Evolutionary conservation across 2,329 filamentous ascomycete species (phyloP).

Genomic region (Diaporthe humulicola): DNA sequence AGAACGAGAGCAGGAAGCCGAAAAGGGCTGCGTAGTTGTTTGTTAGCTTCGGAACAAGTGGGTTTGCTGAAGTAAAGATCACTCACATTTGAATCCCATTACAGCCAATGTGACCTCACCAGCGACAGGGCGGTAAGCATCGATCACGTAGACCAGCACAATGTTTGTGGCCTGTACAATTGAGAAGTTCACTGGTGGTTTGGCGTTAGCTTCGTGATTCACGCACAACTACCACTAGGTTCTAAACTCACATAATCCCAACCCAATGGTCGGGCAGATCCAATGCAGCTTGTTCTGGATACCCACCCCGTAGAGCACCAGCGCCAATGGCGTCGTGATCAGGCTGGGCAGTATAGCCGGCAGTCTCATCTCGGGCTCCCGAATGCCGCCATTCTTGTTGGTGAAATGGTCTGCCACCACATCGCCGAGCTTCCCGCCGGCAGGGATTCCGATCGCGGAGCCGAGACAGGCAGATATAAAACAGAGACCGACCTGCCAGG

Average conservation of each 20-base stretch:
- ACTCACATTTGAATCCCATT: slow-evolving; percentile 67
- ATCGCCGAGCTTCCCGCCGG: slow-evolving; percentile 63
- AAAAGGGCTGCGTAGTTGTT: slow-evolving; percentile 58
- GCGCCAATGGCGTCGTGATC: slow-evolving; percentile 60
- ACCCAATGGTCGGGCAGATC: slow-evolving; percentile 68
- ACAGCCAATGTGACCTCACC: slow-evolving; percentile 68
- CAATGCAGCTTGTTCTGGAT: slow-evolving; percentile 62
- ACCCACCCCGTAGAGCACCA: slow-evolving; percentile 62
- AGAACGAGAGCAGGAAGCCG: slow-evolving; percentile 71
- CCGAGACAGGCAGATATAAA: slow-evolving; percentile 64
- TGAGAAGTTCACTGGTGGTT: slow-evolving; percentile 62
- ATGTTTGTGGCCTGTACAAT: slow-evolving; percentile 69
- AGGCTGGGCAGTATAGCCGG: slow-evolving; percentile 65
- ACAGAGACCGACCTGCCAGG: slow-evolving; percentile 64
- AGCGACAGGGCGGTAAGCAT: slow-evolving; percentile 68
- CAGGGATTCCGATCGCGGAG: slow-evolving; percentile 61
- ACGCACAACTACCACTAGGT: no score
- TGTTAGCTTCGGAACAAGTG: background rate
- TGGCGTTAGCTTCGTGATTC: background rate
- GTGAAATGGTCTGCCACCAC: slow-evolving; percentile 63
- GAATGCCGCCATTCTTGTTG: slow-evolving; percentile 64
- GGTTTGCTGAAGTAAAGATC: no score
- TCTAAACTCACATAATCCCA: slow-evolving; percentile 61
- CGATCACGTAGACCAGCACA: slow-evolving; percentile 69
- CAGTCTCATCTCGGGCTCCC: slow-evolving; percentile 73